Evolutionary conservation across 306 rosid genomes (phyloP), one percentile per base, ranked within the genome.

Genomic region (Astragalus glycyphyllos): DNA sequence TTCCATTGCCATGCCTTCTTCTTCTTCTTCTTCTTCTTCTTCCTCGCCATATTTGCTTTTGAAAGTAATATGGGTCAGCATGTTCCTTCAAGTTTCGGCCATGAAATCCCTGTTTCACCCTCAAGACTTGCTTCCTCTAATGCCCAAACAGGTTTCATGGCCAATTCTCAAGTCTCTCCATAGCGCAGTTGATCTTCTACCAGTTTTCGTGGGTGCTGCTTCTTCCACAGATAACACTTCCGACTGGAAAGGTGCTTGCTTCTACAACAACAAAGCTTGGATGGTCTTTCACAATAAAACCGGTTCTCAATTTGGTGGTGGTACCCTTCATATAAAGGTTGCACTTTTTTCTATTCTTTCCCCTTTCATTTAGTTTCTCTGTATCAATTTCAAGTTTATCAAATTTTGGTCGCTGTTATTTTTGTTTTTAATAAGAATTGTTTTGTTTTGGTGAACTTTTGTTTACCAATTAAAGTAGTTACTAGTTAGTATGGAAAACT

Each of bases 241-340:
- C 14, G 71, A 73, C 6, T 95, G 99, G 99, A 81, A 91, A 45
- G 99, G 96, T 5, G 83, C 97, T 4, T 95, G 99, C 77, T 95
- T 95, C 58, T 83, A 76, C 73, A 1, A 89, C n/a, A 95, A 91
- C 78, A 51, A 47, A 0, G 99, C 99, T 32, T 91, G 99, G 97
- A 60, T 95, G 82, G 97, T 83, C 60, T 86, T 94, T 70, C 88
- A 89, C 71, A 91, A 91, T 71, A 81, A 91, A 8, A 70, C 72
- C 38, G 86, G 81, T 42, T 31, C 82, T 14, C 57, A 89, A 75
- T 89, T 78, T 72, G 99, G 99, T 8, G 99, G 99, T 44, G 99
- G 99, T 20, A 91, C 97, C 32, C 96, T 95, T 72, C 99, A 95
- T 69, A 3, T 95, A 45, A 80, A 89, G 97, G 99, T 95, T 5